Percentiles rank a stretch among this genome's conserved stretches.
Evolutionary conservation across 2,329 filamentous ascomycete genomes (phyloP).

Genomic region (Arthrobotrys sphaeroides): DNA sequence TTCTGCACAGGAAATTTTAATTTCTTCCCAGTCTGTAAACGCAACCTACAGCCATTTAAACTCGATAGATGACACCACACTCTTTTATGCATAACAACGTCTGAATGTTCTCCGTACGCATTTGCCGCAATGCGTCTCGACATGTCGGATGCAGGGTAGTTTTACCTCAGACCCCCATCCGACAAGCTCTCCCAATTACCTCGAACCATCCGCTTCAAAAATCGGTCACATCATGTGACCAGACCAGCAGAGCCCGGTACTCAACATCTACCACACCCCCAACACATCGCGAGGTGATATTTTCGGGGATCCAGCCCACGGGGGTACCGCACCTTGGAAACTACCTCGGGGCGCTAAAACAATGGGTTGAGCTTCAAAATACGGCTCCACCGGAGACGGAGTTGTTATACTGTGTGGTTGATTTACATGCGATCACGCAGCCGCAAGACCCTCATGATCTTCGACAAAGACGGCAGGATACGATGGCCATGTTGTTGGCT

Average conservation of each 20-base stretch:
- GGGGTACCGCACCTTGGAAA: constrained; percentile 94
- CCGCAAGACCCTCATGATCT: constrained; percentile 73
- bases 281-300: constrained; percentile 68
- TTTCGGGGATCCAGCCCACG: constrained; percentile 97
- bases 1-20: constrained; percentile 33
- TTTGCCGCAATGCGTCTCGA: constrained; percentile 31
- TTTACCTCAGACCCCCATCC: neutral
- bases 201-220: constrained; percentile 1
- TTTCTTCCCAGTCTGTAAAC: neutral
- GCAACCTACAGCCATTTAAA: neutral
- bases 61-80: neutral
- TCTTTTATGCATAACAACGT: neutral
- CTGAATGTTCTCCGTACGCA: constrained; percentile 45
- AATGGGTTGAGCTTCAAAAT: constrained; percentile 86
- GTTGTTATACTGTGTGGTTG: constrained; percentile 86
- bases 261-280: constrained; percentile 55
- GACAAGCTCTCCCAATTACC: neutral
- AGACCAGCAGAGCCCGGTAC: constrained; percentile 26
- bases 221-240: constrained; percentile 46
- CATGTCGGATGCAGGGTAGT: constrained; percentile 20
- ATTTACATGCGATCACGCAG: constrained; percentile 90
- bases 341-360: constrained; percentile 85
- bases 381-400: constrained; percentile 66
- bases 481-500: constrained; percentile 81
- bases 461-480: constrained; percentile 74